phyloP scores from a whole-genome alignment of 371 early-diverging fungal genomes.

The Mucor indicus region DNA sequence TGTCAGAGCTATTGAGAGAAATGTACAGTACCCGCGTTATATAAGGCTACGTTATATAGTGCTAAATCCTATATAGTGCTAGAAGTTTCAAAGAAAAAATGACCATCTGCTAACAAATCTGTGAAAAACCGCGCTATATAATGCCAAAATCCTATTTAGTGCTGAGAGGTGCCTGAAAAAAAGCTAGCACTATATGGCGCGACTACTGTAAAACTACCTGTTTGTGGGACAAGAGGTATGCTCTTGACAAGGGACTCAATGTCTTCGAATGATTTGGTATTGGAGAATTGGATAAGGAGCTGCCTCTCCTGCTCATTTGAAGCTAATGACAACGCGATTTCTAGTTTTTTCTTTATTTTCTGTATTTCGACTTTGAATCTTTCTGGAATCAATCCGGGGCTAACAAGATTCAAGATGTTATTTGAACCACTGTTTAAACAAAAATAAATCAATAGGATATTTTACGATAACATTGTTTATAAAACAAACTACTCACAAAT shows the following conservation, averaged over 20 bases:
- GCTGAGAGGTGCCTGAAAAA: too few relatives aligned
- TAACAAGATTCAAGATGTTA: conserved; percentile 5
- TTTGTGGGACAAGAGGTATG: conserved; percentile 12
- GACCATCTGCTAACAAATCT: too few relatives aligned
- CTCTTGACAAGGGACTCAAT: conserved; percentile 13
- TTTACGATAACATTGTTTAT: conserved; percentile 11
- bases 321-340: conserved; percentile 2
- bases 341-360: conserved; percentile 6
- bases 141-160: too few relatives aligned
- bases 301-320: conserved; percentile 12
- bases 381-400: conserved; percentile 11
- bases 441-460: conserved; percentile 11
- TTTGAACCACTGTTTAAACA: conserved; percentile 4
- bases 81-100: too few relatives aligned
- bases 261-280: conserved; percentile 9
- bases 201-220: too few relatives aligned
- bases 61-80: too few relatives aligned
- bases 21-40: too few relatives aligned
- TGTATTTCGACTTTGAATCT: conserved; percentile 12
- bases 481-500: conserved; percentile 11
- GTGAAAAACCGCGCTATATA: too few relatives aligned
- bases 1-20: conserved; percentile 13
- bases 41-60: too few relatives aligned
- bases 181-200: too few relatives aligned
- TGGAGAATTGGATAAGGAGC: conserved; percentile 10